Evolutionary conservation across 805 yeast genomes (phyloP).

Genomic region (Yarrowia yakushimensis): DNA sequence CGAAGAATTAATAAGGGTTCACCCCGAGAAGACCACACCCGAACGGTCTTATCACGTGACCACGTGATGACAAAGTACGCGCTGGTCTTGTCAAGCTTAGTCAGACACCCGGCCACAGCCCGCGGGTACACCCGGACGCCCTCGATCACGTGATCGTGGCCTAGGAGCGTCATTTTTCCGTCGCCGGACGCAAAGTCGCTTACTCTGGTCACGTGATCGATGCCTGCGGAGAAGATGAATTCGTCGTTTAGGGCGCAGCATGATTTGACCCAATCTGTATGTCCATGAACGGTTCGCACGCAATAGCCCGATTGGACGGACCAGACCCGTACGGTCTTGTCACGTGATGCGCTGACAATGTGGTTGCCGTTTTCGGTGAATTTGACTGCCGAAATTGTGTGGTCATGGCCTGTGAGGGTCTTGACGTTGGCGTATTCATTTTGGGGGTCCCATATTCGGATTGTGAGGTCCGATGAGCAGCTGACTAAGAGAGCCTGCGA

Average conservation of each 20-base stretch:
- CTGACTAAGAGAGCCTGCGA: constrained; percentile 46
- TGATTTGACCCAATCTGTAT: constrained; percentile 83
- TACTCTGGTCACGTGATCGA: constrained; percentile 69
- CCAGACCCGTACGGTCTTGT: constrained; percentile 82
- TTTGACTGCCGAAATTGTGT: constrained; percentile 64
- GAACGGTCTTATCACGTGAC: constrained; percentile 71
- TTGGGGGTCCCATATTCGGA: constrained; percentile 68
- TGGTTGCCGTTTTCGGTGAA: constrained; percentile 52
- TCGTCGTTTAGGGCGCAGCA: constrained; percentile 42
- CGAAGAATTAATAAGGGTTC: constrained; percentile 51
- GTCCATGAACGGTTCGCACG: constrained; percentile 64
- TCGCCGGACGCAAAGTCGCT: constrained; percentile 65
- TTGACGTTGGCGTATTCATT: constrained; percentile 51
- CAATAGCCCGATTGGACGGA: constrained; percentile 64
- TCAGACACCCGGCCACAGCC: constrained; percentile 29
- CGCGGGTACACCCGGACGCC: constrained; percentile 53
- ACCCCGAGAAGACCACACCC: constrained; percentile 73
- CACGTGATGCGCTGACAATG: constrained; percentile 75
- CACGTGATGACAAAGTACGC: constrained; percentile 68
- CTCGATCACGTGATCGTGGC: constrained; percentile 84
- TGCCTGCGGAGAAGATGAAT: constrained; percentile 67
- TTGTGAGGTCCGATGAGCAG: constrained; percentile 49
- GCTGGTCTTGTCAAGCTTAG: constrained; percentile 35
- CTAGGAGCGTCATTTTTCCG: constrained; percentile 62
- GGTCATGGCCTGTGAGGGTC: constrained; percentile 81